These are phyloP conservation scores for Phaeodactylum tricornutum DNA, from an alignment of 108 stramenopile species.

Conservation along the genomic window DNA sequence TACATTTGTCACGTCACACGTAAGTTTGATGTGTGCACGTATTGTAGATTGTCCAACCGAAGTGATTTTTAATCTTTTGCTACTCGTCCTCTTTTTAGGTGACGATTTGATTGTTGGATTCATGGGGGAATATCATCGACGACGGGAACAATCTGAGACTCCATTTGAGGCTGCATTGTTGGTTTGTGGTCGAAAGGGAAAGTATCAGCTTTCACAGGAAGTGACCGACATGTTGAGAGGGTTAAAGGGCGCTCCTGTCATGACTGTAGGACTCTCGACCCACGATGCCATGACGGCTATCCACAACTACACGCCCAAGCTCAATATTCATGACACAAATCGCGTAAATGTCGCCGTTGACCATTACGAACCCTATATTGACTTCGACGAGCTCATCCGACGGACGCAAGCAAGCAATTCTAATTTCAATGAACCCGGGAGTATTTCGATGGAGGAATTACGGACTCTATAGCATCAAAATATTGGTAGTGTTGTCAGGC, in stretches of 20 bases:
- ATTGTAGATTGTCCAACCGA: too few relatives aligned
- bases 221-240: constrained; percentile 63
- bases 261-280: constrained; percentile 51
- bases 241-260: constrained; percentile 58
- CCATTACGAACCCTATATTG: constrained; percentile 88
- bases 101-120: constrained; percentile 54
- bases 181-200: constrained; percentile 66
- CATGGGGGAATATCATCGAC: constrained; percentile 74
- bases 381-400: constrained; percentile 70
- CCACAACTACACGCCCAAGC: constrained; percentile 80
- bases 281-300: constrained; percentile 71
- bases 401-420: constrained; percentile 4
- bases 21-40: too few relatives aligned
- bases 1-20: constrained; percentile 91
- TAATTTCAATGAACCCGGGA: too few relatives aligned
- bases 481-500: too few relatives aligned
- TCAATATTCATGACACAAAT: constrained; percentile 78
- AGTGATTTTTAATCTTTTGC: too few relatives aligned
- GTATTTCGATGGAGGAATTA: too few relatives aligned
- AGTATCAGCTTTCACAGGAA: constrained; percentile 49
- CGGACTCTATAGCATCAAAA: too few relatives aligned
- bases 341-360: constrained; percentile 75
- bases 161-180: constrained; percentile 75
- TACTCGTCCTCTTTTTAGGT: too few relatives aligned
- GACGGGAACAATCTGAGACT: constrained; percentile 14